These are phyloP conservation scores for Ochromonas danica DNA, from an alignment of 108 stramenopile species.

Conservation along the genomic window DNA sequence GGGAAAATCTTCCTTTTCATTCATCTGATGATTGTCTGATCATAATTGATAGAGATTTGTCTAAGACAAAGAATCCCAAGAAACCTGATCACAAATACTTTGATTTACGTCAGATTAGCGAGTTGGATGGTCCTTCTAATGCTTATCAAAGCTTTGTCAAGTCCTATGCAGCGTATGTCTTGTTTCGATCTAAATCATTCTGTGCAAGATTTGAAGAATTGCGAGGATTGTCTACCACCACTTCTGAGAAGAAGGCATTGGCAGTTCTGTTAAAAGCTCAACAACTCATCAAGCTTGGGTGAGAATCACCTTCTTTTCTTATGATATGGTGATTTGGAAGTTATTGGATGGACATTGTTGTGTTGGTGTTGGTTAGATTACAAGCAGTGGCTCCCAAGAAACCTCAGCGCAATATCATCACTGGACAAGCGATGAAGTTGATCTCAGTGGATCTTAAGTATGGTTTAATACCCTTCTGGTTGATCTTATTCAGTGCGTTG, in stretches of 20 bases:
- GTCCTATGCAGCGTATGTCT: conserved; percentile 53
- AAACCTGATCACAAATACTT: conserved; percentile 45
- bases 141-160: conserved; percentile 39
- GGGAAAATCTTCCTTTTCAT: conserved; percentile 40
- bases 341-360: too few species aligned
- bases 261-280: conserved; percentile 18
- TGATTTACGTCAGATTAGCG: conserved; percentile 30
- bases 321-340: too few species aligned
- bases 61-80: conserved; percentile 43
- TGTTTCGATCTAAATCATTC: conserved; percentile 49
- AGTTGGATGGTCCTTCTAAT: conserved; percentile 32
- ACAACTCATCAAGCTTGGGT: conserved; percentile 7
- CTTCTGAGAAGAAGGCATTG: conserved; percentile 14
- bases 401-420: conserved; percentile 21
- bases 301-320: not conserved
- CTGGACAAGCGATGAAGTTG: conserved; percentile 2
- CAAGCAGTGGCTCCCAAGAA: not conserved
- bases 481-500: too few species aligned
- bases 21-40: not conserved
- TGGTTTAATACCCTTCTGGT: too few species aligned
- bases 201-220: conserved; percentile 51
- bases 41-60: conserved; percentile 31
- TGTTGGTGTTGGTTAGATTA: not conserved
- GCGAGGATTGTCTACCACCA: not conserved
- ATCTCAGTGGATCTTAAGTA: not conserved